These are phyloP conservation scores for Przewalskia tangutica DNA, from an alignment of 257 asterid species.

Conservation along the genomic window DNA sequence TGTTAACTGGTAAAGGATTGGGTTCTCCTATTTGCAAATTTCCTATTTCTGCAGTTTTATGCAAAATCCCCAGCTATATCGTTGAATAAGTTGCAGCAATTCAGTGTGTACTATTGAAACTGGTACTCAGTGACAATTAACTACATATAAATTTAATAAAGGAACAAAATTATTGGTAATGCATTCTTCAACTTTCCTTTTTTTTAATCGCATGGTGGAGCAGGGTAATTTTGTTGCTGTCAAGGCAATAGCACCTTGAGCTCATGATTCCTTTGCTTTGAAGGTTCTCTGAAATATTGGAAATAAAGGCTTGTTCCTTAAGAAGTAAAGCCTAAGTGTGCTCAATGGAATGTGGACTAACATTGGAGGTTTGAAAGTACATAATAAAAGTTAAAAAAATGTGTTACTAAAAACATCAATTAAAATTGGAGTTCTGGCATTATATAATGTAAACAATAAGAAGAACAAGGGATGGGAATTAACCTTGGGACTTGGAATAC, in stretches of 20 bases:
- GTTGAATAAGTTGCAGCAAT: neutral
- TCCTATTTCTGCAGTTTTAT: neutral
- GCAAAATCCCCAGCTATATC: neutral
- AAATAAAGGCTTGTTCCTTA: neutral
- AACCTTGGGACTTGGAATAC: neutral
- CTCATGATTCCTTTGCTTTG: neutral
- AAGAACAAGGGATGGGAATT: neutral
- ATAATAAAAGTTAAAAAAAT: neutral
- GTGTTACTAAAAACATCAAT: neutral
- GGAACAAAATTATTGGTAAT: neutral
- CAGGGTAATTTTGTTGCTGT: neutral
- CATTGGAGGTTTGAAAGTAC: neutral
- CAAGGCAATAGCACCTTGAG: neutral
- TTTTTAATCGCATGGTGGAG: neutral
- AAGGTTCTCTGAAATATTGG: neutral
- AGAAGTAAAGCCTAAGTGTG: neutral
- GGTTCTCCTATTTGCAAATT: no score
- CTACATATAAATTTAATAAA: neutral
- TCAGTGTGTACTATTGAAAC: neutral
- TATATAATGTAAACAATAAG: neutral
- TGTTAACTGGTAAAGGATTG: neutral
- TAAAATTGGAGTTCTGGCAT: neutral
- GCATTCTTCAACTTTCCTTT: neutral
- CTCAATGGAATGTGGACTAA: neutral
- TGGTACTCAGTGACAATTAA: neutral